phyloP scores from a whole-genome alignment of 1,284 basidiomycete genomes.

The Trichosporon sp. region DNA sequence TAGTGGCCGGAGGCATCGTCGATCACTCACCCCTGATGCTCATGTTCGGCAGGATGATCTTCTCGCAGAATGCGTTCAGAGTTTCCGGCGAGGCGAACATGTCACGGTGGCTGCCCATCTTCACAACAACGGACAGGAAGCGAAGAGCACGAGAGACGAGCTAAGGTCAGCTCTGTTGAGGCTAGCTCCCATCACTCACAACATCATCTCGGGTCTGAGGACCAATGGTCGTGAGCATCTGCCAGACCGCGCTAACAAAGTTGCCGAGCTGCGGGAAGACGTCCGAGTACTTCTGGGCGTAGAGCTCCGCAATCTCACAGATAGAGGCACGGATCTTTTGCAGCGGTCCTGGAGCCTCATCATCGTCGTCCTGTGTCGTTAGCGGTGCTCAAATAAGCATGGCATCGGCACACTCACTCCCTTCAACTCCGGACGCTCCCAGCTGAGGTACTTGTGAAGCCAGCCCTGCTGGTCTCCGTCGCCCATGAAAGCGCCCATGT shows the following conservation, averaged over 20 bases:
- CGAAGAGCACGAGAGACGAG: slow-evolving; percentile 88
- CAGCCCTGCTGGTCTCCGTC: slow-evolving; percentile 55
- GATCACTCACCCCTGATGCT: slow-evolving; percentile 58
- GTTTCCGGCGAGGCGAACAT: slow-evolving; percentile 62
- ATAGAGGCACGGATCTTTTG: slow-evolving; percentile 84
- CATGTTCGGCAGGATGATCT: slow-evolving; percentile 91
- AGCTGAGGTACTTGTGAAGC: slow-evolving; percentile 71
- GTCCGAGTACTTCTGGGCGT: slow-evolving; percentile 85
- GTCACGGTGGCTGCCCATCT: slow-evolving; percentile 67
- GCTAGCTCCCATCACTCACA: slow-evolving; percentile 50
- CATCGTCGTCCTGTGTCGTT: slow-evolving; percentile 62
- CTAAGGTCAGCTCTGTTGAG: slow-evolving; percentile 44
- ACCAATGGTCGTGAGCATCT: slow-evolving; percentile 66
- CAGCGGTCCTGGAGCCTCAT: slow-evolving; percentile 70
- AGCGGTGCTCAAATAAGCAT: slow-evolving; percentile 3
- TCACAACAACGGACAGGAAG: slow-evolving; percentile 89
- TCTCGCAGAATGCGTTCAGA: slow-evolving; percentile 75
- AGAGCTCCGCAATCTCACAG: slow-evolving; percentile 89
- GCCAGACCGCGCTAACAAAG: slow-evolving; percentile 89
- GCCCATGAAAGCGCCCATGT: slow-evolving; percentile 73
- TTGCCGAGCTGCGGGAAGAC: slow-evolving; percentile 71
- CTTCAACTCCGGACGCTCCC: slow-evolving; percentile 65
- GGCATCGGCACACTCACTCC: slow-evolving; percentile 47
- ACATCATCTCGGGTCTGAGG: slow-evolving; percentile 67
- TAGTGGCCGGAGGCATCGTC: neutral